These are phyloP conservation scores for Tetrahymena malaccensis DNA, from an alignment of 73 alveolate species.

Conservation along the genomic window DNA sequence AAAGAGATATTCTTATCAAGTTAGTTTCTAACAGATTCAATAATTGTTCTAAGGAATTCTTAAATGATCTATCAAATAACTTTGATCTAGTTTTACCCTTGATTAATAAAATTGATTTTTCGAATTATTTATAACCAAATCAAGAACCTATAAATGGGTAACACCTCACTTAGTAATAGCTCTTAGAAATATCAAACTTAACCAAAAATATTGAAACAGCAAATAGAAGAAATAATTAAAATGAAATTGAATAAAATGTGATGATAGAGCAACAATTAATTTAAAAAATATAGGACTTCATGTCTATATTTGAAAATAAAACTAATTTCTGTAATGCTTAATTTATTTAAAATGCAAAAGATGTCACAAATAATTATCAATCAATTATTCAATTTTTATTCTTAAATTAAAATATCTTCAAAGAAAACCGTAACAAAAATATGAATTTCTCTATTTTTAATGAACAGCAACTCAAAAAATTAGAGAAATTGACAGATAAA, in stretches of 20 bases:
- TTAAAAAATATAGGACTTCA: neutral
- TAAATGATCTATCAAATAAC: neutral
- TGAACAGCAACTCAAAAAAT: neutral
- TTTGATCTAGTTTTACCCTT: neutral
- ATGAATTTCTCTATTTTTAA: neutral
- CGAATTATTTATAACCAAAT: neutral
- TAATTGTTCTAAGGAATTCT: neutral
- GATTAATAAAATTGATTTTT: neutral
- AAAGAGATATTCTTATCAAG: neutral
- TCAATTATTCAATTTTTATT: neutral
- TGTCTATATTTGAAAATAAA: neutral
- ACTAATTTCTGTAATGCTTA: neutral
- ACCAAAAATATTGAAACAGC: neutral
- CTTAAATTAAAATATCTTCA: neutral
- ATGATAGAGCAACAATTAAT: neutral
- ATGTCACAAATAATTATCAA: neutral
- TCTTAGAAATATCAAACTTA: neutral
- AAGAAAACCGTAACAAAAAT: neutral
- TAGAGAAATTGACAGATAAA: neutral
- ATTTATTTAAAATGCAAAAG: neutral
- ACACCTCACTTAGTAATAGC: neutral
- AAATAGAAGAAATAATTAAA: neutral
- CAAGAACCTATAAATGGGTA: neutral
- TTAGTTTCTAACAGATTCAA: neutral
- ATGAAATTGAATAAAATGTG: neutral